Conservation (phyloP, 2,329 filamentous ascomycete species). For the Mycogone perniciosa region DNA sequence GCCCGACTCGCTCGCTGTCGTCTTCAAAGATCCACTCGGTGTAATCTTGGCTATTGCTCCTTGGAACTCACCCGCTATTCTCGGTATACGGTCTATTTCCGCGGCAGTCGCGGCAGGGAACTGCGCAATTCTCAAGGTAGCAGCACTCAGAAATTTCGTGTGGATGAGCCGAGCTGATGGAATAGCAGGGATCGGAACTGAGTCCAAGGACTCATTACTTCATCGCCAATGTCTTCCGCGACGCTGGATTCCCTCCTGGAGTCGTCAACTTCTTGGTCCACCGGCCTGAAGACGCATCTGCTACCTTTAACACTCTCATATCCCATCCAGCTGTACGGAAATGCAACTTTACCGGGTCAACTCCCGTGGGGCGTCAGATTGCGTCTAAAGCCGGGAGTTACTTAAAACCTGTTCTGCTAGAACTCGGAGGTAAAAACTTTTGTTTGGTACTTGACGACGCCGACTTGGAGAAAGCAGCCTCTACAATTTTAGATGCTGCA, state of each 20-base stretch:
- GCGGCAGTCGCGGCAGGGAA: conserved; percentile 20
- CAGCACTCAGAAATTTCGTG: background rate
- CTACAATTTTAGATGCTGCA: conserved; percentile 18
- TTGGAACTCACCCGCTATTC: conserved; percentile 21
- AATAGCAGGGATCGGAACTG: conserved; percentile 23
- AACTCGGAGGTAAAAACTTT: conserved; percentile 36
- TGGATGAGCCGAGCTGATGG: background rate
- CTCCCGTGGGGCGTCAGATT: conserved; percentile 31
- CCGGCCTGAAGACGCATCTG: conserved; percentile 24
- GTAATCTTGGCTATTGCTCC: conserved; percentile 24
- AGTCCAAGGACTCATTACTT: conserved; percentile 22
- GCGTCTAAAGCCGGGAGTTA: conserved; percentile 23
- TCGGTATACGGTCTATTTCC: conserved; percentile 18
- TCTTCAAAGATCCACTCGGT: conserved; percentile 18
- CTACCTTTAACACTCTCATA: conserved; percentile 29
- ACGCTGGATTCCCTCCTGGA: conserved; percentile 34
- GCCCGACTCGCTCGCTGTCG: conserved; percentile 4
- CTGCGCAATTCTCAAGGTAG: conserved; percentile 20
- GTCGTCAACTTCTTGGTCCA: conserved; percentile 31
- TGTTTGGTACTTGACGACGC: conserved; percentile 35
- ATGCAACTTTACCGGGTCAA: conserved; percentile 35
- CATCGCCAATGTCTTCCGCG: conserved; percentile 27
- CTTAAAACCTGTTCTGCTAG: conserved; percentile 32
- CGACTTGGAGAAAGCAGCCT: conserved; percentile 31
- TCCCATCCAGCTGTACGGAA: conserved; percentile 27